Percentiles rank a stretch among this genome's conserved stretches.
Conservation (phyloP, 2,329 filamentous ascomycete species). For the Alternaria sp. region DNA sequence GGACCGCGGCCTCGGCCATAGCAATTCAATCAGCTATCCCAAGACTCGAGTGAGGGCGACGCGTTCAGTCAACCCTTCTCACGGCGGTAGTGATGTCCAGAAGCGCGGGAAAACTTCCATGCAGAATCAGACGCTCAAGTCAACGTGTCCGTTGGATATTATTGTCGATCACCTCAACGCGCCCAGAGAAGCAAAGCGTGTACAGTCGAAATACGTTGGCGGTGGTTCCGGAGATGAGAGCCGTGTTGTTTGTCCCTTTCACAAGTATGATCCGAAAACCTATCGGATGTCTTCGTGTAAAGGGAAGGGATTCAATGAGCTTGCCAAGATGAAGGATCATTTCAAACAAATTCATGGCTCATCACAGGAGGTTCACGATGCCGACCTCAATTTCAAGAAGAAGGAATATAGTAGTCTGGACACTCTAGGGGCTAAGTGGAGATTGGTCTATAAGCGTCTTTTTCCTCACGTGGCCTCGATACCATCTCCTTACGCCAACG, state of each 20-base stretch:
- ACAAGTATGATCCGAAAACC: not conserved
- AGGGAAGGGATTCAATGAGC: slow-evolving; percentile 9
- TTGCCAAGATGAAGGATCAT: slow-evolving; percentile 13
- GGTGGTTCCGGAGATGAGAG: not conserved
- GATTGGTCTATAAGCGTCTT: not conserved
- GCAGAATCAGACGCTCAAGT: not conserved
- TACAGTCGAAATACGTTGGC: not conserved
- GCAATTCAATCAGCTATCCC: not conserved
- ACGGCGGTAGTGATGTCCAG: not conserved
- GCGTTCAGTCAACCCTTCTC: not conserved
- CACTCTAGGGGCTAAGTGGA: not conserved
- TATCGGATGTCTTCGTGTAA: not conserved
- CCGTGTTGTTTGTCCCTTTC: not conserved
- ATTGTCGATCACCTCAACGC: not conserved
- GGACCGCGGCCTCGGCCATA: not conserved
- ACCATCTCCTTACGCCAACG: not conserved
- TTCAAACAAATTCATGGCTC: not conserved
- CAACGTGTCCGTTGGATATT: not conserved
- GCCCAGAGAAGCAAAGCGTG: not conserved
- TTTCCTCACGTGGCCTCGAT: not conserved
- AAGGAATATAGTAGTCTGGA: not conserved
- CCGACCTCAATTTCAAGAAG: not conserved
- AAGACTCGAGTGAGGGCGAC: not conserved
- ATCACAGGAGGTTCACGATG: not conserved
- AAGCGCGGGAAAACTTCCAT: not conserved